Percentiles rank a stretch among this genome's conserved stretches.
Conservation (phyloP, 352 stramenopile genomes). For the Pythium plurisporium region DNA sequence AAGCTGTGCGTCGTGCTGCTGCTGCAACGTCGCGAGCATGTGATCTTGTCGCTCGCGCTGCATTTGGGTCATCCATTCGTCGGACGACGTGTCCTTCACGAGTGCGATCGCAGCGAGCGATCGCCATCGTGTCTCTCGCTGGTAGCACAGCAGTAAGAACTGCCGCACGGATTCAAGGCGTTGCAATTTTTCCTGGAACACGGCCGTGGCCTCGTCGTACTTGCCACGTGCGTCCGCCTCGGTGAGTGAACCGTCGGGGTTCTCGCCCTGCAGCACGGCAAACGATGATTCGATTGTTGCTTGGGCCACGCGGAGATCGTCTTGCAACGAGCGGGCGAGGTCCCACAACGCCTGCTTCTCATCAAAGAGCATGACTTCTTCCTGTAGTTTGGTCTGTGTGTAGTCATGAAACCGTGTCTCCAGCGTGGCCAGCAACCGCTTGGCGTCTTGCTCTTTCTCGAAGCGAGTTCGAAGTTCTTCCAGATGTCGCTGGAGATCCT, state of each 20-base stretch:
- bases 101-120: slow-evolving; percentile 36
- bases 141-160: slow-evolving; percentile 62
- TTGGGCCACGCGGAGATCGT: slow-evolving; percentile 35
- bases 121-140: slow-evolving; percentile 60
- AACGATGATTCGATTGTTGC: slow-evolving; percentile 44
- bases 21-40: slow-evolving; percentile 36
- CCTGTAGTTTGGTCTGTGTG: slow-evolving; percentile 35
- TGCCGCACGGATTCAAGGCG: slow-evolving; percentile 42
- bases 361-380: slow-evolving; percentile 47
- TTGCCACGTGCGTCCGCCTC: not conserved
- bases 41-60: slow-evolving; percentile 55
- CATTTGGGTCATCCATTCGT: slow-evolving; percentile 66
- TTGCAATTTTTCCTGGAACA: slow-evolving; percentile 51
- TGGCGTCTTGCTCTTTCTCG: slow-evolving; percentile 35
- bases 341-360: slow-evolving; percentile 70
- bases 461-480: slow-evolving; percentile 20
- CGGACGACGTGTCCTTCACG: slow-evolving; percentile 51
- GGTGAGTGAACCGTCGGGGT: not conserved
- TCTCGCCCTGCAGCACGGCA: slow-evolving; percentile 25
- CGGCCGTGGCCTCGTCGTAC: slow-evolving; percentile 22
- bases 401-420: slow-evolving; percentile 49
- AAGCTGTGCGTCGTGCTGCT: slow-evolving; percentile 43
- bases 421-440: slow-evolving; percentile 36
- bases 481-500: slow-evolving; percentile 26
- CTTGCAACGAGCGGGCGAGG: slow-evolving; percentile 32